These are phyloP conservation scores for Cinnamomum chago DNA, from an alignment of 164 flowering plant genomes.

Conservation along the genomic window DNA sequence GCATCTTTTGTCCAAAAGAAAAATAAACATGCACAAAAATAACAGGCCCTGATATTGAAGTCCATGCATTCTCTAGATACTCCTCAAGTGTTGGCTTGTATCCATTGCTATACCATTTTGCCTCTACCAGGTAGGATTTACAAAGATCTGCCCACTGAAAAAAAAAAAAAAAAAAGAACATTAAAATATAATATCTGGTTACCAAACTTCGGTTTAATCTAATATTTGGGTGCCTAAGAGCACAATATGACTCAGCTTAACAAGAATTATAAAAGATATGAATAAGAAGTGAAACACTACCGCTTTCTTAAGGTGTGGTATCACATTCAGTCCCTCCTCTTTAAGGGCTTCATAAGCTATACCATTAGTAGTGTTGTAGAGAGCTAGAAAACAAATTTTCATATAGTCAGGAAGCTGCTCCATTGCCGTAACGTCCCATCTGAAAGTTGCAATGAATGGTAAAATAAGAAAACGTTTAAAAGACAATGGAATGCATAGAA, in stretches of 20 bases:
- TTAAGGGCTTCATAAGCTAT: conserved; percentile 25
- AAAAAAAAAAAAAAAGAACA: neutral
- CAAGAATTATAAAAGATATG: too few species aligned
- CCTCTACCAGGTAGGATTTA: conserved; percentile 22
- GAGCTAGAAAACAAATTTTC: conserved; percentile 37
- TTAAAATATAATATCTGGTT: too few species aligned
- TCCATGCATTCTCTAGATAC: conserved; percentile 31
- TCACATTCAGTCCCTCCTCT: conserved; percentile 19
- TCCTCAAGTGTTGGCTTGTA: conserved; percentile 28
- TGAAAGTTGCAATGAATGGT: conserved; percentile 7
- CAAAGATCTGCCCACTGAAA: conserved; percentile 8
- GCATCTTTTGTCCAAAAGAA: neutral
- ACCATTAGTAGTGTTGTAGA: conserved; percentile 38
- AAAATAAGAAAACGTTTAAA: too few species aligned
- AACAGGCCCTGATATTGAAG: conserved; percentile 33
- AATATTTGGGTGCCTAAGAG: too few species aligned
- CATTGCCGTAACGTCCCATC: conserved; percentile 41
- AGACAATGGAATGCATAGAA: too few species aligned
- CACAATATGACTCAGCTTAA: too few species aligned
- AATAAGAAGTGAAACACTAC: too few species aligned
- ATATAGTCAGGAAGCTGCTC: conserved; percentile 39
- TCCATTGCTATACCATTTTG: conserved; percentile 19
- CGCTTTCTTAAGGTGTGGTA: conserved; percentile 19
- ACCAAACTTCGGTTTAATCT: too few species aligned
- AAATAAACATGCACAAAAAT: conserved; percentile 21